Evolutionary conservation across 306 rosid species (phyloP).

Genomic region (Cucurbita pepo): DNA sequence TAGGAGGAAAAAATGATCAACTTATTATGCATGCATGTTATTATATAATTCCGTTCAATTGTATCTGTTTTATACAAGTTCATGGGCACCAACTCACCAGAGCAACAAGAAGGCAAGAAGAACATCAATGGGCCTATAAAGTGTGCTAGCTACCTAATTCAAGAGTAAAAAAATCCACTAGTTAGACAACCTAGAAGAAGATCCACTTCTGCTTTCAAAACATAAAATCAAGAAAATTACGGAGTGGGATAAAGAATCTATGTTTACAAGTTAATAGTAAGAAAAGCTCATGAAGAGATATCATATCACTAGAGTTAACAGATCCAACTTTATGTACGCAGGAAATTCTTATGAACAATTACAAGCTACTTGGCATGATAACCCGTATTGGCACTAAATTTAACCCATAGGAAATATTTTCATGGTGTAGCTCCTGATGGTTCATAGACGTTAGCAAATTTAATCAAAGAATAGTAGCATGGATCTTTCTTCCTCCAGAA

Average conservation of each 20-base stretch:
- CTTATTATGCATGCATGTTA: neutral
- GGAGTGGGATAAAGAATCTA: neutral
- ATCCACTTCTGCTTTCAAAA: neutral
- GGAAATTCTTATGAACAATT: neutral
- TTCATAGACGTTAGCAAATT: neutral
- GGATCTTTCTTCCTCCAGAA: neutral
- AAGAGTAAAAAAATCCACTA: constrained; percentile 8
- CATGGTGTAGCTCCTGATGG: neutral
- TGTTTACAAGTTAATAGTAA: neutral
- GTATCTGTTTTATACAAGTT: neutral
- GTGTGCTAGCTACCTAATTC: constrained; percentile 12
- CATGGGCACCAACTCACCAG: constrained; percentile 13
- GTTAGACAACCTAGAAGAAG: constrained; percentile 10
- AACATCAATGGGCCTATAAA: constrained; percentile 12
- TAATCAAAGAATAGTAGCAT: neutral
- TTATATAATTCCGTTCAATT: neutral
- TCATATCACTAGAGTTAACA: neutral
- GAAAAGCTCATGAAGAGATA: neutral
- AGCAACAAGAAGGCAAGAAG: constrained; percentile 10
- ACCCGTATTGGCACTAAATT: neutral
- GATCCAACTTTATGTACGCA: neutral
- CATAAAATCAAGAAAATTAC: neutral
- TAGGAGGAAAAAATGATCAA: neutral
- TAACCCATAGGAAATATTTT: neutral
- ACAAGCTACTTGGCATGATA: neutral